phyloP scores from a whole-genome alignment of 495 filamentous ascomycete species.

The Aspergillus conjunctus region DNA sequence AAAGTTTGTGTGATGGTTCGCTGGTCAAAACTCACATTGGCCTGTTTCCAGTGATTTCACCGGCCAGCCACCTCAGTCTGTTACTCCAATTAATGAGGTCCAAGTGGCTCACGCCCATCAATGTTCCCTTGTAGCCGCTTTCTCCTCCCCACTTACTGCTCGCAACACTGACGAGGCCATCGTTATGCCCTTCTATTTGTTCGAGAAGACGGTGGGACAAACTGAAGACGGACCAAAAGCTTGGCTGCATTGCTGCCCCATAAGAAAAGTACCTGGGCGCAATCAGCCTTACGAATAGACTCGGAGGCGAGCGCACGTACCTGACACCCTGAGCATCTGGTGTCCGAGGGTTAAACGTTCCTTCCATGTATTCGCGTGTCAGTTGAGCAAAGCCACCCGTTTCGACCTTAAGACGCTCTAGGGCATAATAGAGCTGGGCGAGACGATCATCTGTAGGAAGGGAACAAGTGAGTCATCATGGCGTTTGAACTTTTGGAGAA shows the following conservation, averaged over 20 bases:
- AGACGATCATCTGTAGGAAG: conserved; percentile 49
- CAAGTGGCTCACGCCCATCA: conserved; percentile 85
- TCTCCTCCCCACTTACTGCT: conserved; percentile 83
- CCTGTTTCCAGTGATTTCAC: conserved; percentile 66
- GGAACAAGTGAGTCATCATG: background rate
- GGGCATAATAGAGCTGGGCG: conserved; percentile 68
- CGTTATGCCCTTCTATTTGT: conserved; percentile 77
- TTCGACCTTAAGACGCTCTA: conserved; percentile 69
- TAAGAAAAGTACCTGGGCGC: conserved; percentile 79
- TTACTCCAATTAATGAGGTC: conserved; percentile 98
- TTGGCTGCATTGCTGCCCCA: conserved; percentile 72
- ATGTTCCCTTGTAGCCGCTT: conserved; percentile 76
- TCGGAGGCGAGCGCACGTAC: conserved; percentile 31
- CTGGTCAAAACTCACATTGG: conserved; percentile 54
- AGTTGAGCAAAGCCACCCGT: conserved; percentile 85
- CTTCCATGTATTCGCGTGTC: conserved; percentile 76
- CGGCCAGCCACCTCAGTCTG: conserved; percentile 69
- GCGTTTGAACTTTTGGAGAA: background rate
- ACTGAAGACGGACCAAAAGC: conserved; percentile 72
- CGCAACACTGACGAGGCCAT: conserved; percentile 86
- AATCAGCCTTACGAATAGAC: conserved; percentile 22
- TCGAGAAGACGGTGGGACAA: conserved; percentile 71
- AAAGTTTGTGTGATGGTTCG: no score
- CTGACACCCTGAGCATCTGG: conserved; percentile 73
- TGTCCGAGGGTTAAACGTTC: conserved; percentile 79